These are phyloP conservation scores for Chaetomiaceae sp. DNA, from an alignment of 2,329 filamentous ascomycete genomes.

Conservation along the genomic window DNA sequence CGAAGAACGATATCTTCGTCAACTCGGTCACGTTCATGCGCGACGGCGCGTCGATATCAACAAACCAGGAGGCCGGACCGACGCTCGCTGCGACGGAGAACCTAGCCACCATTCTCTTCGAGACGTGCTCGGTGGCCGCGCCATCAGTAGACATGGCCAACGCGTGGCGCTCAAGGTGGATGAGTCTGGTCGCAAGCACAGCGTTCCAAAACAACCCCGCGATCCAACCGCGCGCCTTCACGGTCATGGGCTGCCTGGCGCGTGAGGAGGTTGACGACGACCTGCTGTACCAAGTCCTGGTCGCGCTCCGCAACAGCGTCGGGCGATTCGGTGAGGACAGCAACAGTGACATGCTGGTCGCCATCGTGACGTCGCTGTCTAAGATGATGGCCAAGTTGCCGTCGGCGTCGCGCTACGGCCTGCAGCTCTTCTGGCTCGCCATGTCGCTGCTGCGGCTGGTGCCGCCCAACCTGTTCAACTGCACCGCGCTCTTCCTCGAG, in stretches of 20 bases:
- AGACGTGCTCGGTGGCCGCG: constrained; percentile 57
- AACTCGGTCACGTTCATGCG: constrained; percentile 39
- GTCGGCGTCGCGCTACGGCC: constrained; percentile 59
- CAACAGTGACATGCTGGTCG: constrained; percentile 61
- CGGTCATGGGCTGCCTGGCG: constrained; percentile 65
- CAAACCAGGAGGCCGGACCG: constrained; percentile 46
- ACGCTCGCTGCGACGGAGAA: constrained; percentile 53
- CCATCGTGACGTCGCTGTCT: constrained; percentile 60
- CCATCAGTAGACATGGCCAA: constrained; percentile 60
- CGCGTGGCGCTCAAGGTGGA: constrained; percentile 65
- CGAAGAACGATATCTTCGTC: constrained; percentile 52
- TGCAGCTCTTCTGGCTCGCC: constrained; percentile 65
- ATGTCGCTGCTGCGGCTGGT: constrained; percentile 60
- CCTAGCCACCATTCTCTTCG: constrained; percentile 55
- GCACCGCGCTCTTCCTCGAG: constrained; percentile 58
- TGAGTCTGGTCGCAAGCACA: constrained; percentile 66
- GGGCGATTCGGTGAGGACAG: constrained; percentile 58
- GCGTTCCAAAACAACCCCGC: constrained; percentile 68
- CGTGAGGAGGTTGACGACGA: constrained; percentile 68
- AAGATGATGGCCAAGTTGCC: constrained; percentile 67
- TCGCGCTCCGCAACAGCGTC: constrained; percentile 59
- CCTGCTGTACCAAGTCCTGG: constrained; percentile 63
- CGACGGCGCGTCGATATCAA: constrained; percentile 50
- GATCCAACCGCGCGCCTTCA: constrained; percentile 62
- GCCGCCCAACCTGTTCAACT: constrained; percentile 58